Evolutionary conservation across 306 rosid species (phyloP).

Genomic region (Vachellia pachyceras): DNA sequence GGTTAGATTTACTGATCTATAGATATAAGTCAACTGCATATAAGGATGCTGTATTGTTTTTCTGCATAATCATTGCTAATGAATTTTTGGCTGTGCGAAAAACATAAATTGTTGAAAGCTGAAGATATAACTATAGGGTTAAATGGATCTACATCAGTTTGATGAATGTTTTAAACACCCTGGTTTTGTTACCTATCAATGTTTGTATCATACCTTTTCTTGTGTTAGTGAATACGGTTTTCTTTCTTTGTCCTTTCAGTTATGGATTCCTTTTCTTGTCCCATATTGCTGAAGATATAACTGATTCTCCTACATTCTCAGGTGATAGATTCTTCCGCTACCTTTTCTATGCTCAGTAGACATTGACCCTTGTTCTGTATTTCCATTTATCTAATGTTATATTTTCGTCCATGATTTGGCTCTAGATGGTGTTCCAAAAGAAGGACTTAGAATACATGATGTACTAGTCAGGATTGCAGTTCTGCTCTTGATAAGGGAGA

Average conservation of each 20-base stretch:
- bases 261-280: constrained; percentile 87
- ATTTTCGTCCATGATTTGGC: constrained; percentile 37
- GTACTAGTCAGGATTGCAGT: constrained; percentile 92
- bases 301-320: constrained; percentile 79
- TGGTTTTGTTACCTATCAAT: constrained; percentile 19
- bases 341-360: constrained; percentile 15
- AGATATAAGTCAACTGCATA: background rate
- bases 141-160: background rate
- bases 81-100: background rate
- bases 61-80: background rate
- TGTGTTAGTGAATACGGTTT: constrained; percentile 25
- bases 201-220: constrained; percentile 8
- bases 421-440: constrained; percentile 98
- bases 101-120: background rate
- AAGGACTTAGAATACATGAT: constrained; percentile 89
- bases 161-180: constrained; percentile 15
- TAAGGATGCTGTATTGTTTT: background rate
- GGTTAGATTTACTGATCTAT: background rate
- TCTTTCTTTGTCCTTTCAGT: constrained; percentile 43
- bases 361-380: constrained; percentile 1
- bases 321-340: constrained; percentile 58
- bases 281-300: constrained; percentile 83
- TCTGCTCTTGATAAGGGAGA: constrained; percentile 73
- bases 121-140: background rate
- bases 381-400: constrained; percentile 33